Evolutionary conservation across 1,139 yeast species (phyloP).

Genomic region (Candida sanyaensis): DNA sequence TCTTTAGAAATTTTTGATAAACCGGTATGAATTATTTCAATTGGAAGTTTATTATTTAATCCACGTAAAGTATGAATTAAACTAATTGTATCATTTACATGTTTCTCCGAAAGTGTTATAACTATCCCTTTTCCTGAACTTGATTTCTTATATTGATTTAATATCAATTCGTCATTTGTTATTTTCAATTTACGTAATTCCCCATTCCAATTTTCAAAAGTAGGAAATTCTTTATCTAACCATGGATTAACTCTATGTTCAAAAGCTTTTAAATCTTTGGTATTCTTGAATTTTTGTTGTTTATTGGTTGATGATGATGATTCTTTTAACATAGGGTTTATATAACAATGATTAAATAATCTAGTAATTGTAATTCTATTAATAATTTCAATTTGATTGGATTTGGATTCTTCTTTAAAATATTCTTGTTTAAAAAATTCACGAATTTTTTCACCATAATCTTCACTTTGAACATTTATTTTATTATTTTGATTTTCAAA

Average conservation of each 20-base stretch:
- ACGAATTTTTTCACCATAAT: constrained; percentile 11
- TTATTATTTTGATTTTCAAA: constrained; percentile 17
- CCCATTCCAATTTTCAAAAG: constrained; percentile 50
- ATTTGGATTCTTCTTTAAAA: constrained; percentile 15
- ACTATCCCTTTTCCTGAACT: constrained; percentile 39
- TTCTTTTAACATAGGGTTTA: constrained; percentile 22
- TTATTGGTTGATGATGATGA: constrained; percentile 6
- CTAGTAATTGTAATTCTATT: constrained; percentile 43
- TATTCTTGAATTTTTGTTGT: constrained; percentile 11
- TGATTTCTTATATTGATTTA: constrained; percentile 13
- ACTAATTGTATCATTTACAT: constrained; percentile 27
- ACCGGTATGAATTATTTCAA: constrained; percentile 31
- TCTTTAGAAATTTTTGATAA: constrained; percentile 24
- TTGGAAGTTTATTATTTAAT: constrained; percentile 34
- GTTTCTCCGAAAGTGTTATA: constrained; percentile 32
- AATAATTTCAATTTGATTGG: constrained; percentile 12
- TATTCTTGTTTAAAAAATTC: constrained; percentile 28
- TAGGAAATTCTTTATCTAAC: constrained; percentile 32
- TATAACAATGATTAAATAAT: constrained; percentile 47
- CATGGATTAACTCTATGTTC: neutral
- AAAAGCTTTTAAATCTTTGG: neutral
- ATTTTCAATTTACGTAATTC: constrained; percentile 39
- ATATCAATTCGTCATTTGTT: constrained; percentile 25
- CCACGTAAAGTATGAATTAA: constrained; percentile 33
- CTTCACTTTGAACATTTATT: constrained; percentile 16